Evolutionary conservation across 306 rosid species (phyloP).

Genomic region (Vachellia collinsii): DNA sequence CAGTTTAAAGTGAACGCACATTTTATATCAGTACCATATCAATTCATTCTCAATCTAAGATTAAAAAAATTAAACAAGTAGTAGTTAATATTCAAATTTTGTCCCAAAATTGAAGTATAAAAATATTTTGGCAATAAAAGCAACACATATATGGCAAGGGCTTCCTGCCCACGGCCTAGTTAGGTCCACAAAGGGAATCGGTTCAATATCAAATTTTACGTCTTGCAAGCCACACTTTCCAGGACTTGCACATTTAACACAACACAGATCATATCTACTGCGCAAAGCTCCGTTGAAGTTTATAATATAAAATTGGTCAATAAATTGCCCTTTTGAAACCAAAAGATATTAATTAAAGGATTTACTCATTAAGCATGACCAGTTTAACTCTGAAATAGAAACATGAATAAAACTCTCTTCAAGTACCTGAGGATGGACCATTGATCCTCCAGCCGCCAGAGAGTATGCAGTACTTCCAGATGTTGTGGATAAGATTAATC

Average conservation of each 20-base stretch:
- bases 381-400: background rate
- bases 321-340: background rate
- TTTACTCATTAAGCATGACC: slow-evolving; percentile 2
- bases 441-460: slow-evolving; percentile 99
- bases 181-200: background rate
- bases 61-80: background rate
- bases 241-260: background rate
- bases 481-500: slow-evolving; percentile 88
- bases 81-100: background rate
- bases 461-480: slow-evolving; percentile 99
- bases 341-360: background rate
- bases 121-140: background rate
- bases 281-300: background rate
- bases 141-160: background rate
- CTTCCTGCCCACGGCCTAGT: background rate
- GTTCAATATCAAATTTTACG: background rate
- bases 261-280: background rate
- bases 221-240: background rate
- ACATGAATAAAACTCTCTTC: background rate
- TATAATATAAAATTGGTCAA: background rate
- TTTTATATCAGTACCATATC: background rate
- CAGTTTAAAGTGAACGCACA: background rate
- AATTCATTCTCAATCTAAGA: background rate
- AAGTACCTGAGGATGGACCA: slow-evolving; percentile 98
- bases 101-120: background rate